phyloP scores from a whole-genome alignment of 2,329 filamentous ascomycete genomes.

The Leptographium radiaticola region DNA sequence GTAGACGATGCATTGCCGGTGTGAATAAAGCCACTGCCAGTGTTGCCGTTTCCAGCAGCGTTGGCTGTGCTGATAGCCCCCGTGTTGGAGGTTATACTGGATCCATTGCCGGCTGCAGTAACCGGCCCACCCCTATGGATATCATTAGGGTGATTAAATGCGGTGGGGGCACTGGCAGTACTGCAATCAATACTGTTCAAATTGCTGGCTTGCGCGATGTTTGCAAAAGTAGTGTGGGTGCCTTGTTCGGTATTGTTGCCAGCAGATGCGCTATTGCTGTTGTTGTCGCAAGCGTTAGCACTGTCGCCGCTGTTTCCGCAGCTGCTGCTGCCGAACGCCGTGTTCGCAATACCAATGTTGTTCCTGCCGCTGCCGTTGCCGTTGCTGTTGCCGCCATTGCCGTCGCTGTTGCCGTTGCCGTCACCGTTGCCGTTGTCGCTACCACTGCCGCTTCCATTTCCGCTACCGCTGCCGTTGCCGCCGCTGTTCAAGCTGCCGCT shows the following conservation, averaged over 20 bases:
- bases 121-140: not conserved
- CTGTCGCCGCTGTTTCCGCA: not conserved
- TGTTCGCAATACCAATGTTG: too few species aligned
- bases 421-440: not conserved
- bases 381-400: constrained; percentile 17
- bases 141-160: not conserved
- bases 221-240: not conserved
- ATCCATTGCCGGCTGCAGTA: not conserved
- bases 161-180: not conserved
- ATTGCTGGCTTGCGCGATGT: not conserved
- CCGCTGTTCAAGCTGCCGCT: constrained; percentile 18
- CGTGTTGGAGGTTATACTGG: not conserved
- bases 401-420: not conserved
- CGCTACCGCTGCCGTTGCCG: constrained; percentile 19
- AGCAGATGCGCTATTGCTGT: constrained; percentile 30
- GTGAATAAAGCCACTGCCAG: not conserved
- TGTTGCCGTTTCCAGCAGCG: not conserved
- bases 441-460: constrained; percentile 26
- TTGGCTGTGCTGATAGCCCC: not conserved
- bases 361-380: constrained; percentile 29
- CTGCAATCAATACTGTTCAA: not conserved
- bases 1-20: not conserved
- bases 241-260: not conserved
- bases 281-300: constrained; percentile 15
- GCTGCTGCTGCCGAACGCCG: not conserved